A percentile compares a stretch with the other conserved stretches of the same genome.
These are phyloP conservation scores for Microcyclosporella mali DNA, from an alignment of 2,329 filamentous ascomycete species.

Conservation along the genomic window DNA sequence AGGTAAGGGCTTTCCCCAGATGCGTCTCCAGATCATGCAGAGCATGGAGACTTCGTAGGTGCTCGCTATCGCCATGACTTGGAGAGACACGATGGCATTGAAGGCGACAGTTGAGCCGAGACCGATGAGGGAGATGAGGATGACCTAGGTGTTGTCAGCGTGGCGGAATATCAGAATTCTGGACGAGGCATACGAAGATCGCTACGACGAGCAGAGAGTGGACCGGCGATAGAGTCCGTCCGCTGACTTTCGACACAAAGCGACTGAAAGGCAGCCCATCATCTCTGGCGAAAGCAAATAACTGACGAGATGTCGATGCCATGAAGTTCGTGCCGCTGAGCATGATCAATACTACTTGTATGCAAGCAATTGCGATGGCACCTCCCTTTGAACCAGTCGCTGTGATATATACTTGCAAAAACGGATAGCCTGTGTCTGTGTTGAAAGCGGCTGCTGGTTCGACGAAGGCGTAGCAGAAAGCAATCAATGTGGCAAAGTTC, in stretches of 20 bases:
- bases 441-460: constrained; percentile 15
- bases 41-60: constrained; percentile 34
- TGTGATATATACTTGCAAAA: constrained; percentile 23
- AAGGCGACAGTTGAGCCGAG: constrained; percentile 32
- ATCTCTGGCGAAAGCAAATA: constrained; percentile 40
- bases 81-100: constrained; percentile 33
- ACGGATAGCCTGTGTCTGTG: constrained; percentile 14
- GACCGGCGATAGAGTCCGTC: too few species aligned
- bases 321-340: constrained; percentile 28
- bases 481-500: constrained; percentile 20
- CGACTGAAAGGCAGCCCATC: constrained; percentile 33
- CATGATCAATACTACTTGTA: constrained; percentile 21
- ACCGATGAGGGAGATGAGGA: constrained; percentile 31
- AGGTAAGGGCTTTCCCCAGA: constrained; percentile 20
- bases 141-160: constrained; percentile 4
- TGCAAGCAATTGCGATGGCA: constrained; percentile 16
- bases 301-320: constrained; percentile 37
- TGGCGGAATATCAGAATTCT: too few species aligned
- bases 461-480: constrained; percentile 19
- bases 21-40: constrained; percentile 20
- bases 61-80: constrained; percentile 28
- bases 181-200: too few species aligned
- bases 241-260: constrained; percentile 25
- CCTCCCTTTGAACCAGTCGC: constrained; percentile 18
- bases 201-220: too few species aligned